These are phyloP conservation scores for Mariannaea elegans DNA, from an alignment of 2,329 filamentous ascomycete genomes.

Conservation along the genomic window DNA sequence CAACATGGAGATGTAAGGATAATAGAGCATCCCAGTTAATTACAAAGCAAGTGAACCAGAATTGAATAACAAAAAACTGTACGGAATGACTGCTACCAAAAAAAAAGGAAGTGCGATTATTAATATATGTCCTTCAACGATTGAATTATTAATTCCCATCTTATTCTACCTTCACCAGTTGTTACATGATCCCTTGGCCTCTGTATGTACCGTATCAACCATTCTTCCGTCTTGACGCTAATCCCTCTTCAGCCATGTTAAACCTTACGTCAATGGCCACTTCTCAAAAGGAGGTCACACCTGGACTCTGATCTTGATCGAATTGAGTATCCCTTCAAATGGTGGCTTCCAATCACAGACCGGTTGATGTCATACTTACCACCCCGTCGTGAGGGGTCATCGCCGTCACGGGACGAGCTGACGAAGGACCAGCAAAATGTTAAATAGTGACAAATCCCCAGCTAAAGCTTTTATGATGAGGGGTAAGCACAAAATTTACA, in stretches of 20 bases:
- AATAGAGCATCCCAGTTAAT: too few relatives aligned
- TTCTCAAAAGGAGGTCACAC: neutral
- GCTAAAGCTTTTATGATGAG: neutral
- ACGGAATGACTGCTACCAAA: too few relatives aligned
- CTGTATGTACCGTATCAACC: too few relatives aligned
- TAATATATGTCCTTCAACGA: too few relatives aligned
- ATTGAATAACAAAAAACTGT: too few relatives aligned
- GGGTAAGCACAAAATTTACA: slow-evolving; percentile 1
- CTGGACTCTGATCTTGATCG: neutral
- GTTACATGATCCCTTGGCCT: neutral
- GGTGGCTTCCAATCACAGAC: slow-evolving; percentile 9
- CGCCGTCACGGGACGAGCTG: slow-evolving; percentile 15
- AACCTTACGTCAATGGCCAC: neutral
- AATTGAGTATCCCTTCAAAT: neutral
- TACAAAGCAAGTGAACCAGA: too few relatives aligned
- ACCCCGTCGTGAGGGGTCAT: slow-evolving; percentile 21
- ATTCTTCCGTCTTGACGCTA: too few relatives aligned
- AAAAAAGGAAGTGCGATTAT: too few relatives aligned
- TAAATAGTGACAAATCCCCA: slow-evolving; percentile 6
- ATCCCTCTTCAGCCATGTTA: neutral
- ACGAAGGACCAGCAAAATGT: neutral
- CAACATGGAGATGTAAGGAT: too few relatives aligned
- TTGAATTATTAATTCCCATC: too few relatives aligned
- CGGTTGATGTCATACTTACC: slow-evolving; percentile 15
- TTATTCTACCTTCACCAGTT: too few relatives aligned